Conservation (phyloP, 2,329 filamentous ascomycete genomes). For the Monosporascus sp. region DNA sequence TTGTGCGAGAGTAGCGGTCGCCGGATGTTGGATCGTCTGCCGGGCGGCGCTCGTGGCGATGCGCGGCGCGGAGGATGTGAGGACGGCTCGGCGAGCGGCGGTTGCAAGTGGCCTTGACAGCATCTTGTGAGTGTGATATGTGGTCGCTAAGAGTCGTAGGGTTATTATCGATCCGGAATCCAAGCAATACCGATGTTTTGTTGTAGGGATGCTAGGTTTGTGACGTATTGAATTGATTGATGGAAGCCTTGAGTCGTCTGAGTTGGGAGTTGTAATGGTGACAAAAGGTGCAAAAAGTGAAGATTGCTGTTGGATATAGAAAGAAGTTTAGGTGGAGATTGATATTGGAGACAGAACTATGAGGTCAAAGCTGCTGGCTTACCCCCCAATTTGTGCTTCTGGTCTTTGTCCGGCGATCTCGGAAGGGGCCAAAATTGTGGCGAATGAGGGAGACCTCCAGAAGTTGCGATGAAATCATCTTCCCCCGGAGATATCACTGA, state of each 20-base stretch:
- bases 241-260: not conserved
- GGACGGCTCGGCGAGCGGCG: slow-evolving; percentile 36
- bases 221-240: not conserved
- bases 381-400: not conserved
- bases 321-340: not conserved
- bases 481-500: not conserved
- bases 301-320: slow-evolving; percentile 1
- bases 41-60: slow-evolving; percentile 31
- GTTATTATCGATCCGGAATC: too few relatives aligned
- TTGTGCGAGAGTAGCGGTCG: slow-evolving; percentile 33
- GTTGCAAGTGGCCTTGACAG: slow-evolving; percentile 39
- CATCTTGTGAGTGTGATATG: slow-evolving; percentile 30
- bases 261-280: not conserved
- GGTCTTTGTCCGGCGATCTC: not conserved
- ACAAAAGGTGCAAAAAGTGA: not conserved
- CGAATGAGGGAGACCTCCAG: not conserved
- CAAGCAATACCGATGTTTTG: too few relatives aligned
- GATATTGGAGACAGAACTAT: not conserved
- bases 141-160: not conserved
- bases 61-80: slow-evolving; percentile 36
- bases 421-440: not conserved
- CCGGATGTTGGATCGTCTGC: slow-evolving; percentile 29
- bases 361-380: not conserved
- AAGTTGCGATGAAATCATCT: not conserved
- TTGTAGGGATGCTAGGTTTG: not conserved